Percentiles rank a stretch among this genome's conserved stretches.
Conservation (phyloP, 1,139 yeast species). For the Blastobotrys raffinosifermentans region DNA sequence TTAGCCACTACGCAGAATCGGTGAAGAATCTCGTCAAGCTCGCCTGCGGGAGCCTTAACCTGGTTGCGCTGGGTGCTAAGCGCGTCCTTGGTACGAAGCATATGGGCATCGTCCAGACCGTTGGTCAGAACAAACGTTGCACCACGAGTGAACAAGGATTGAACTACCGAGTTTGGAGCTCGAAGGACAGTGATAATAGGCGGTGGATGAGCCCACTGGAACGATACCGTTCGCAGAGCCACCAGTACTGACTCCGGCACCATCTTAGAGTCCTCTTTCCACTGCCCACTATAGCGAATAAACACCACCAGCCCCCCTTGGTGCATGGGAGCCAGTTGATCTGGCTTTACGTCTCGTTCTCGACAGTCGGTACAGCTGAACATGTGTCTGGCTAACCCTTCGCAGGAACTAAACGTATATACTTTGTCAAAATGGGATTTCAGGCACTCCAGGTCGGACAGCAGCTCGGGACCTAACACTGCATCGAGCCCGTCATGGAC, state of each 20-base stretch:
- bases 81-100: not conserved
- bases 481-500: too few relatives aligned
- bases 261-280: too few relatives aligned
- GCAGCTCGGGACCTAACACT: not conserved
- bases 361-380: not conserved
- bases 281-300: too few relatives aligned
- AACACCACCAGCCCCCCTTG: too few relatives aligned
- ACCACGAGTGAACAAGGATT: not conserved
- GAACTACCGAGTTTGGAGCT: not conserved
- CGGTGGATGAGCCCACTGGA: constrained; percentile 1
- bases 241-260: too few relatives aligned
- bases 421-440: not conserved
- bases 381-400: not conserved
- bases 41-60: not conserved
- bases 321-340: not conserved
- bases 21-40: not conserved
- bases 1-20: not conserved
- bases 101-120: not conserved
- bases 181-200: constrained; percentile 1
- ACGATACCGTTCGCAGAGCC: not conserved
- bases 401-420: not conserved
- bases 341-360: not conserved
- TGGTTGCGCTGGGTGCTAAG: not conserved
- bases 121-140: not conserved
- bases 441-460: not conserved